Base-by-base conservation (phyloP, 2,329 filamentous ascomycete genomes). In the Lojkania enalia region DNA sequence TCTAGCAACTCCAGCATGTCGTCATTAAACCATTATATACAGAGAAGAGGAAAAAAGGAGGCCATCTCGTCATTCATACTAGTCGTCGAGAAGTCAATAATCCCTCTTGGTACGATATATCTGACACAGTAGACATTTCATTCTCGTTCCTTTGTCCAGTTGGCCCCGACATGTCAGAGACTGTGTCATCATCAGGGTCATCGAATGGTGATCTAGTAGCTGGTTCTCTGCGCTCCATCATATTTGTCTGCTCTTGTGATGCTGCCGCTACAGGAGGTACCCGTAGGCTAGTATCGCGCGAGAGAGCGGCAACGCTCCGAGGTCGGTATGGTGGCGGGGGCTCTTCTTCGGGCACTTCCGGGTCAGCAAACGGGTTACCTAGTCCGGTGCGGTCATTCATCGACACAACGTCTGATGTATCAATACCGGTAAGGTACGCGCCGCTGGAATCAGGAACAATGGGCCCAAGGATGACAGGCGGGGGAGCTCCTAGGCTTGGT, bases 281-380 rank as follows among this genome's bases (percentile, higher is more conserved):
- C 21, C 66, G 56, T n/a, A 67, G 25, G 42, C 66, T 69, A 36
- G 62, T 64, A 9, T 66, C 59, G 30, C 66, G 60, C 15, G 67
- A 71, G 3, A 60, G 48, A 18, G 57, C 49, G 5, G 51, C 54
- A 20, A 65, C 50, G 39, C 63, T 66, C 29, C 59, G 55, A 2
- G 67, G 65, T 41, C 64, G 61, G 39, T 71, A 71, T 11, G 67
- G 65, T 31, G 67, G 67, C 9, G 67, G 67, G 15, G 66, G 63
- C 31, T 69, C 67, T 31, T 58, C 58, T 20, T 50, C 37, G 3
- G 66, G 40, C 15, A 59, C 63, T 30, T 56, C 54, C 14, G 50
- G 52, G 37, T 69, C 65, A 36, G 58, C 56, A 19, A 69, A 69
- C 1, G 62, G 63, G 36, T 70, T 58, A 5, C 48, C 52, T 4